Evolutionary conservation across 2,329 filamentous ascomycete species (phyloP).

Genomic region (Didymella sp.): DNA sequence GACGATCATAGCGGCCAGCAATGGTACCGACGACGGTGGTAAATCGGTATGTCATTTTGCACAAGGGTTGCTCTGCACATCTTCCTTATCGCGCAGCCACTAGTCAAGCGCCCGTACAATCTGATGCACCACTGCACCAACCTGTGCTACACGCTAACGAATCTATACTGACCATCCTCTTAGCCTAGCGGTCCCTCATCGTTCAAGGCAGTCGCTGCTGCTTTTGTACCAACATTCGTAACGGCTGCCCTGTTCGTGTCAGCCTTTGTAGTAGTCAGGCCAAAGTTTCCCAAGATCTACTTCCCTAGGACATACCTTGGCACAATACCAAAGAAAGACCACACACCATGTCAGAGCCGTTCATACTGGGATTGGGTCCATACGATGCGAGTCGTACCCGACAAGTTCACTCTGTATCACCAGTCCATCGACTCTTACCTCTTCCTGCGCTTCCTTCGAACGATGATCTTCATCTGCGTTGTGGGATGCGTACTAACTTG

Average conservation of each 20-base stretch:
- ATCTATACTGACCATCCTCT: conserved; percentile 8
- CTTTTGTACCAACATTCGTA: conserved; percentile 44
- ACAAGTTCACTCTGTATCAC: conserved; percentile 85
- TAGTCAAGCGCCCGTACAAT: not conserved
- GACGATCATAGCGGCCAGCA: conserved; percentile 22
- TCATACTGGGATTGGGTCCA: conserved; percentile 53
- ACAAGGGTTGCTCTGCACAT: not conserved
- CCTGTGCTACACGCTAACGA: not conserved
- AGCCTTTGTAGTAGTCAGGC: conserved; percentile 52
- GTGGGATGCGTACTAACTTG: conserved; percentile 85
- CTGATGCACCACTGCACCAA: not conserved
- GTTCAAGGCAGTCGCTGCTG: conserved; percentile 43
- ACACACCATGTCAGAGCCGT: conserved; percentile 48
- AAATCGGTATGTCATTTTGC: conserved; percentile 26
- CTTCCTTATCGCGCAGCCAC: not conserved
- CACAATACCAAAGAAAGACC: conserved; percentile 52
- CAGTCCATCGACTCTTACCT: conserved; percentile 92
- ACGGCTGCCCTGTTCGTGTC: conserved; percentile 41
- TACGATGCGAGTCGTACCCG: conserved; percentile 63
- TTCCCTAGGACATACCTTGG: conserved; percentile 55
- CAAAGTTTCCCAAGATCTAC: conserved; percentile 54
- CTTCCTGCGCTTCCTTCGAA: conserved; percentile 85
- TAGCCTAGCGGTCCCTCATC: conserved; percentile 44
- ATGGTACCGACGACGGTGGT: conserved; percentile 22
- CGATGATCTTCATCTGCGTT: conserved; percentile 78